Evolutionary conservation across 2,329 filamentous ascomycete species (phyloP), one percentile per base, ranked within the genome.

Genomic region (Myriosclerotinia curreyana): DNA sequence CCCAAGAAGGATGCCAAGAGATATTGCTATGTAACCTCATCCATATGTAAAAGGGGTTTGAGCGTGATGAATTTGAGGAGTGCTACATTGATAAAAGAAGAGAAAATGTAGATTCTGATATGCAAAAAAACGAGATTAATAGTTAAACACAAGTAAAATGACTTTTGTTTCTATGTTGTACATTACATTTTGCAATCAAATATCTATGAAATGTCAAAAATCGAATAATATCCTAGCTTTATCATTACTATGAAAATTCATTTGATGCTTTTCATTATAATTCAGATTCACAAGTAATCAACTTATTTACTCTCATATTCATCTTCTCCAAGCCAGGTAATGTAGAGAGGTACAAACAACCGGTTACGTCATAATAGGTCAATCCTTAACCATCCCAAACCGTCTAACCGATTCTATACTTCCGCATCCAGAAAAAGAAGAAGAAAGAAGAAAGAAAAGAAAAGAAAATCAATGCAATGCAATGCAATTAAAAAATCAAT

Each of bases 321-420:
- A n/a, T n/a, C n/a, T n/a, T n/a, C n/a, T n/a, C 15, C 40, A 42
- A 2, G 5, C 22, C 52, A 36, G 50, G 28, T n/a, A n/a, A 15
- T 9, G 17, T 15, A n/a, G 17, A n/a, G 17, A 15, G 14, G 5
- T 52, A 12, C n/a, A 56, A 40, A n/a, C n/a, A n/a, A n/a, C n/a
- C n/a, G 25, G 31, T 28, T 25, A 58, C 55, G 55, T 58, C 55
- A 58, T 58, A 15, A 25, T 25, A 48, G 20, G 20, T 12, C 36
- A 53, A 36, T 34, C 28, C 28, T 31, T 31, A n/a, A n/a, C 28
- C 6, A 31, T 31, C 28, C 28, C 5, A 28, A 52, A 34, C 2
- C 31, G 34, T 14, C 17, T 25, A 51, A 1, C 9, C 40, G 40
- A 42, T 42, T 6, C 4, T 42, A 44, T 48, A 8, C 44, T 48